A percentile compares a stretch with the other conserved stretches of the same genome.
phyloP scores from a whole-genome alignment of 306 rosid species.

The Herpetospermum pedunculosum region DNA sequence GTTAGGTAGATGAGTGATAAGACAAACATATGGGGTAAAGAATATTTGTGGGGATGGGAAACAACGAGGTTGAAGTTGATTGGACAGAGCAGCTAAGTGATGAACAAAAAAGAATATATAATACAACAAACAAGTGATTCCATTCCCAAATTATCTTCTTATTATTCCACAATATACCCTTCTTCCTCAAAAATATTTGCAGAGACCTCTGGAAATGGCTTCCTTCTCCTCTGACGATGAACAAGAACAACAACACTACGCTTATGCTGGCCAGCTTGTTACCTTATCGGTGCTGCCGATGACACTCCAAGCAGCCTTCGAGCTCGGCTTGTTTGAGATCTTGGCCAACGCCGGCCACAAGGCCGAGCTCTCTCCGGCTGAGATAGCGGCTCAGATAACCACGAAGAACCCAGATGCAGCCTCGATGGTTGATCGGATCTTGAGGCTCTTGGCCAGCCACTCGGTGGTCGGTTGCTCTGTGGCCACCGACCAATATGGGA shows the following conservation, averaged over 20 bases:
- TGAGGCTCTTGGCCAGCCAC: slow-evolving; percentile 33
- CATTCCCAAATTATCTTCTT: too few species aligned
- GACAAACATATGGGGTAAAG: too few species aligned
- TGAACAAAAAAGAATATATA: too few species aligned
- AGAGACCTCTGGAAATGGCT: too few species aligned
- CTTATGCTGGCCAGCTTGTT: slow-evolving; percentile 23
- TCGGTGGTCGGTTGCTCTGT: slow-evolving; percentile 26
- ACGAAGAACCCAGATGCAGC: slow-evolving; percentile 28
- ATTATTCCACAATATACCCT: too few species aligned
- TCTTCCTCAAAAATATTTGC: too few species aligned
- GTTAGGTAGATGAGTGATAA: too few species aligned
- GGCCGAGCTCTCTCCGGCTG: slow-evolving; percentile 18
- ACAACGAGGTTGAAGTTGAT: too few species aligned
- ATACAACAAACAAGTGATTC: too few species aligned
- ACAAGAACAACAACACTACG: neutral
- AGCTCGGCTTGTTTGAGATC: slow-evolving; percentile 42
- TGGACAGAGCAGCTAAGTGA: too few species aligned
- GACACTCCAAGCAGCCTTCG: slow-evolving; percentile 26
- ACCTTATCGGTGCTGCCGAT: slow-evolving; percentile 13
- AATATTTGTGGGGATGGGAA: too few species aligned
- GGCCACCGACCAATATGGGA: neutral
- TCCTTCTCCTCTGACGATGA: neutral
- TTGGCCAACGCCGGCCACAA: slow-evolving; percentile 26
- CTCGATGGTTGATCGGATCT: slow-evolving; percentile 38
- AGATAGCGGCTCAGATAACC: slow-evolving; percentile 21